phyloP scores from a whole-genome alignment of 768 basidiomycete species.

The Suillus paluster region DNA sequence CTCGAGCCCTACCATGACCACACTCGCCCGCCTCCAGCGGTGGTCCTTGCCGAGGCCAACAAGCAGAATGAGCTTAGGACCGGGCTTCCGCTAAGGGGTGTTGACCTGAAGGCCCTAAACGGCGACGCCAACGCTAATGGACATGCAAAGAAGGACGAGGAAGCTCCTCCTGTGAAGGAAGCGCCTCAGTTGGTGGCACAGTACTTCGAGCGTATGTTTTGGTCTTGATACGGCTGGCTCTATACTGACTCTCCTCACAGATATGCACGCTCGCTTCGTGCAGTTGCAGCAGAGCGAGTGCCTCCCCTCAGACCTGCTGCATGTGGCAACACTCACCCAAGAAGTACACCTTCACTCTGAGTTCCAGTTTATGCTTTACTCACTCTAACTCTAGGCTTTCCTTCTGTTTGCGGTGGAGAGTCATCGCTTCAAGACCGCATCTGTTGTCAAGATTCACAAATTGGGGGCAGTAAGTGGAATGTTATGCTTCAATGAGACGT shows the following conservation, averaged over 20 bases:
- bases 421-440: constrained; percentile 70
- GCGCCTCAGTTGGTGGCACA: constrained; percentile 55
- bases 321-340: constrained; percentile 73
- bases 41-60: constrained; percentile 75
- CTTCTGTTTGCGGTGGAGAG: constrained; percentile 73
- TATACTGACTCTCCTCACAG: constrained; percentile 37
- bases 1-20: constrained; percentile 77
- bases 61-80: constrained; percentile 74
- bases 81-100: constrained; percentile 66
- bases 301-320: constrained; percentile 63
- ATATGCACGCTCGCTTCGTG: constrained; percentile 57
- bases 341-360: constrained; percentile 50
- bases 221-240: neutral
- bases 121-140: constrained; percentile 46
- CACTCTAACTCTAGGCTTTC: constrained; percentile 55
- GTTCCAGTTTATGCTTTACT: constrained; percentile 4
- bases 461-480: constrained; percentile 61
- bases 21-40: constrained; percentile 68
- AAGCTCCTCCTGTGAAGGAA: constrained; percentile 66
- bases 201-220: constrained; percentile 65
- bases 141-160: constrained; percentile 70
- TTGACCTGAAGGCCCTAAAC: constrained; percentile 46
- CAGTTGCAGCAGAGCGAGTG: constrained; percentile 41
- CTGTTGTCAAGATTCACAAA: constrained; percentile 74
- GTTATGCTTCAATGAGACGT: neutral